A percentile compares a stretch with the other conserved stretches of the same genome.
Conservation (phyloP, 768 basidiomycete genomes). For the Dentipellis sp. region DNA sequence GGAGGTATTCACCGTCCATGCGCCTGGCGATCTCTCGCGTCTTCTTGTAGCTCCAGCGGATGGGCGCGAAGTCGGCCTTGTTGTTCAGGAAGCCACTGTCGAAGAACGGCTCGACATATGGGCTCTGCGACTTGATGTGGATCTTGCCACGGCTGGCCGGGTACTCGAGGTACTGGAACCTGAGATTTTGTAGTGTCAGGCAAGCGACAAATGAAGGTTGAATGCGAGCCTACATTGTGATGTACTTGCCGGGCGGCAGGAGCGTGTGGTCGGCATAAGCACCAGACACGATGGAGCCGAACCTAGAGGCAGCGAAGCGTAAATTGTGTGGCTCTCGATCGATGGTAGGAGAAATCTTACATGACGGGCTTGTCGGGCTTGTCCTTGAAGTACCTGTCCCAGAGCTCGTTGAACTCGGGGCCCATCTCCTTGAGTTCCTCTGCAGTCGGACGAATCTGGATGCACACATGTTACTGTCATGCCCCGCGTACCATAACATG, state of each 20-base stretch:
- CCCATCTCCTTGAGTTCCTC: conserved; percentile 70
- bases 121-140: conserved; percentile 50
- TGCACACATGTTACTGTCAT: neutral
- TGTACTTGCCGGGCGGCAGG: conserved; percentile 62
- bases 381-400: conserved; percentile 68
- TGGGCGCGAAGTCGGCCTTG: conserved; percentile 69
- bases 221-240: conserved; percentile 41
- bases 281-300: conserved; percentile 59
- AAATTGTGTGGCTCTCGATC: conserved; percentile 2
- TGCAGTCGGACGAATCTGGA: conserved; percentile 57
- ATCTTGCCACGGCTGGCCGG: conserved; percentile 69
- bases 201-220: neutral
- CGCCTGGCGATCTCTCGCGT: conserved; percentile 62
- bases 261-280: conserved; percentile 66
- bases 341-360: conserved; percentile 20
- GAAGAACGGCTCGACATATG: conserved; percentile 54
- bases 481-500: neutral
- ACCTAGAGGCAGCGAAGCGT: conserved; percentile 22
- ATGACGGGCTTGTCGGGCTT: conserved; percentile 75
- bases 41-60: conserved; percentile 74
- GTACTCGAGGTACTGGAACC: conserved; percentile 71
- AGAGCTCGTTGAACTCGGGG: conserved; percentile 64
- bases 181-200: conserved; percentile 6
- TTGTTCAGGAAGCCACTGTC: conserved; percentile 76
- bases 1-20: conserved; percentile 43